phyloP scores from a whole-genome alignment of 176 grass and related monocot genomes.

The Luzula sylvatica region DNA sequence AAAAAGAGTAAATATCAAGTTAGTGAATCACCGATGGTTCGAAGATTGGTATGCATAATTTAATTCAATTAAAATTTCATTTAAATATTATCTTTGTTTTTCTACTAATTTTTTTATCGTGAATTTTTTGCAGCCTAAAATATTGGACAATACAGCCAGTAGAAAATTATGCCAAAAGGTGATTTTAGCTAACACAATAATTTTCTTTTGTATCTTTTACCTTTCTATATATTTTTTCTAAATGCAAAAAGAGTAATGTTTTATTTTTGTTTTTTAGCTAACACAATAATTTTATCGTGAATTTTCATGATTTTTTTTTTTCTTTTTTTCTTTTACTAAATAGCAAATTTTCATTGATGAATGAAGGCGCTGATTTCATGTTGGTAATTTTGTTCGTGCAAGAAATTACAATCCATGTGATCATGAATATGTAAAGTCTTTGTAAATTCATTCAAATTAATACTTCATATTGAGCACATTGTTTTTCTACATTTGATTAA shows the following conservation, averaged over 20 bases:
- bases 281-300: too few species aligned
- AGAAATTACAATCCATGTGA: too few species aligned
- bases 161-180: conserved; percentile 71
- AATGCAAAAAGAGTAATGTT: background rate
- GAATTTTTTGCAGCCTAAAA: conserved; percentile 52
- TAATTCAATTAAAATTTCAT: conserved; percentile 3
- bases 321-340: too few species aligned
- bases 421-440: too few species aligned
- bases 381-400: too few species aligned
- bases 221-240: conserved; percentile 4
- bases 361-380: conserved; percentile 11
- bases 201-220: background rate
- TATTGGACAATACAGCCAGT: conserved; percentile 65
- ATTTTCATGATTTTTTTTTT: too few species aligned
- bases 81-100: conserved; percentile 7
- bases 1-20: conserved; percentile 61
- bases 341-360: too few species aligned
- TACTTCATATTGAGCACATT: too few species aligned
- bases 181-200: background rate
- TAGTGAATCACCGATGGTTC: conserved; percentile 73
- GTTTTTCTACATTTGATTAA: too few species aligned
- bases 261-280: conserved; percentile 45
- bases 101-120: conserved; percentile 5
- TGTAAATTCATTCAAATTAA: background rate
- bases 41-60: conserved; percentile 59